Conservation (phyloP, 176 grass and related monocot species). For the Poa pratensis region DNA sequence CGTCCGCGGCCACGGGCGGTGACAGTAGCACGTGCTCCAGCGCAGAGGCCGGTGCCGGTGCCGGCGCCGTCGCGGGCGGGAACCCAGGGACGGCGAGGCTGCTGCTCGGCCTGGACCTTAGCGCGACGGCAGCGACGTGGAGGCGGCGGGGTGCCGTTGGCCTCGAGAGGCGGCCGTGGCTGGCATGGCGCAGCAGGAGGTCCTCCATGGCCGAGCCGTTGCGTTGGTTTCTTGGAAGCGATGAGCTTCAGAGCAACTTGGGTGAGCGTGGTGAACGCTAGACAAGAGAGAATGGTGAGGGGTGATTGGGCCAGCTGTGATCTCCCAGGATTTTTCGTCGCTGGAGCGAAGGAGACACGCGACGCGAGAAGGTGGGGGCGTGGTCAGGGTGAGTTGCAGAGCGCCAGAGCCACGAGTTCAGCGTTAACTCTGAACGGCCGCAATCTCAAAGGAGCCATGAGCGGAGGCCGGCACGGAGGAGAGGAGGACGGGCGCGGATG, state of each 20-base stretch:
- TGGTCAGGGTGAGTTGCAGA: no score
- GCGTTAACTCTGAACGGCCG: no score
- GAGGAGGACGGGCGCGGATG: no score
- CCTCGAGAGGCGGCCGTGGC: slow-evolving; percentile 35
- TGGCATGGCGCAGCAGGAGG: slow-evolving; percentile 51
- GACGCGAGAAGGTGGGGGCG: not conserved
- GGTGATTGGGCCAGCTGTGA: slow-evolving; percentile 55
- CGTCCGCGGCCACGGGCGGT: slow-evolving; percentile 39
- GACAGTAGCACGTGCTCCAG: slow-evolving; percentile 45
- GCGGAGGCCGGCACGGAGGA: no score
- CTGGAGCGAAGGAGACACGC: not conserved
- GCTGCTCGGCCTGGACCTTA: slow-evolving; percentile 47
- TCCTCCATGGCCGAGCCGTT: slow-evolving; percentile 58
- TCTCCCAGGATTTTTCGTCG: slow-evolving; percentile 38
- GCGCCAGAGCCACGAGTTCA: no score
- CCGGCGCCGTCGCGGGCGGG: slow-evolving; percentile 25
- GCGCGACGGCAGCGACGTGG: slow-evolving; percentile 43
- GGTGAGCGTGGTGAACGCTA: not conserved
- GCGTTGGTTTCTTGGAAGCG: not conserved
- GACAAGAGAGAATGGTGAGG: not conserved
- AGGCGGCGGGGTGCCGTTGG: slow-evolving; percentile 29
- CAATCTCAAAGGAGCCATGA: no score
- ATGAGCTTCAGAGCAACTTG: not conserved
- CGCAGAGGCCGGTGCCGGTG: not conserved
- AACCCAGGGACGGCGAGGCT: slow-evolving; percentile 44